Evolutionary conservation across 352 stramenopile genomes (phyloP), one percentile per base, ranked within the genome.

Genomic region (Phytopythium sindhum): DNA sequence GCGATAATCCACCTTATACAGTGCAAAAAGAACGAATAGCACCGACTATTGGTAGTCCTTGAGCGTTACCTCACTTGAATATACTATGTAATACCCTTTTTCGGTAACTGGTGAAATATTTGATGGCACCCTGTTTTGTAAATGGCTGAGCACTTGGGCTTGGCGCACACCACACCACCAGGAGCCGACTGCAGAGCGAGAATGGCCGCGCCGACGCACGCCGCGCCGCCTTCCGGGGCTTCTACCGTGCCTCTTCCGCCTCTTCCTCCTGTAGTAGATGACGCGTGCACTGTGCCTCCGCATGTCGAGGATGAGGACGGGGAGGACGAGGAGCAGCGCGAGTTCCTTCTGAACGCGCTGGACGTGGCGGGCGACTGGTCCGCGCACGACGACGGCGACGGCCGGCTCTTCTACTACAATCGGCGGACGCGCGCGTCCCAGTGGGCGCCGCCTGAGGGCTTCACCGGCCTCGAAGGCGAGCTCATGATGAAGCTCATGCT

Each of bases 401-500:
- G 84, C 10, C 75, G 74, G 3, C 62, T 91, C n/a, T 95, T 92
- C 66, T 95, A 92, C 73, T 90, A 88, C 68, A 75, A 91, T 57
- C 58, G 63, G 17, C 72, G 72, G 24, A 70, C 75, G 21, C 48
- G 74, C 17, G 60, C 72, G 60, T 90, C 84, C 26, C 74, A 79
- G 67, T 95, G 86, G 86, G 62, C 75, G 21, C 61, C 75, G 29
- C 86, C 86, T 0, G 63, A 75, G 17, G 74, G 67, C 42, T 78
- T 93, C 47, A 64, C 68, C 12, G 65, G 70, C 17, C 69, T 86
- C 28, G 82, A 91, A 53, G 83, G 75, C 37, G 77, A 86, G 57
- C 84, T 90, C 62, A 90, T 93, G 84, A 95, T 93, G 86, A 78
- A 84, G 72, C 75, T 91, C 26, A 95, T 95, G 84, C 69, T 95